A percentile compares a stretch with the other conserved stretches of the same genome.
phyloP scores from a whole-genome alignment of 805 yeast species.

The Yamadazyma insecticola region DNA sequence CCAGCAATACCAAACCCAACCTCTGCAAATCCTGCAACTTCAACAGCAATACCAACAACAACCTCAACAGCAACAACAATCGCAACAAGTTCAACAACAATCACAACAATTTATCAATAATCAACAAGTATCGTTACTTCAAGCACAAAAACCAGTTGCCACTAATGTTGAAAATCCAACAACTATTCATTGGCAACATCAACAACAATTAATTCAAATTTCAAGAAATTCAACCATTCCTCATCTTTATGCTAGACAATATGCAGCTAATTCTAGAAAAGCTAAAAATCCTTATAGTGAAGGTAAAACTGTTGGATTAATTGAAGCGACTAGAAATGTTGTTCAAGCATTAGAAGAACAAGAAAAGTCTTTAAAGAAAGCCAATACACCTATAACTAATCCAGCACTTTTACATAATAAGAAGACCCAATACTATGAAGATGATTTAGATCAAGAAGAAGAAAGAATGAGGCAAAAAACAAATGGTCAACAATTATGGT shows the following conservation, averaged over 20 bases:
- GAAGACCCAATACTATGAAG: slow-evolving; percentile 48
- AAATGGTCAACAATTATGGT: slow-evolving; percentile 83
- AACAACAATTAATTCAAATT: slow-evolving; percentile 63
- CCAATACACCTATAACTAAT: slow-evolving; percentile 29
- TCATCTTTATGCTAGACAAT: slow-evolving; percentile 80
- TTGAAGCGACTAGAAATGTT: slow-evolving; percentile 39
- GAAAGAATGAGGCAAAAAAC: slow-evolving; percentile 57
- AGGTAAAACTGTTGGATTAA: slow-evolving; percentile 32
- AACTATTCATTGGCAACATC: slow-evolving; percentile 72
- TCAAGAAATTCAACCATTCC: slow-evolving; percentile 64
- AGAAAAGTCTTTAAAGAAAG: slow-evolving; percentile 27
- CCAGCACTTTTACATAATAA: slow-evolving; percentile 40
- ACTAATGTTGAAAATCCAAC: slow-evolving; percentile 33
- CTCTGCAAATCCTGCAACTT: slow-evolving; percentile 17
- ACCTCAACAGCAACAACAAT: slow-evolving; percentile 17
- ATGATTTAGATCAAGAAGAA: slow-evolving; percentile 46
- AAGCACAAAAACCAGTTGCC: slow-evolving; percentile 17
- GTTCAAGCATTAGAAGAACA: slow-evolving; percentile 38
- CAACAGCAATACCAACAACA: slow-evolving; percentile 18
- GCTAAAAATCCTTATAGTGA: slow-evolving; percentile 33
- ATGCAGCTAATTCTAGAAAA: slow-evolving; percentile 64
- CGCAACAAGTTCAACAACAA: slow-evolving; percentile 4
- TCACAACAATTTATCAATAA: too few species aligned
- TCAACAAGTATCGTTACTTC: too few species aligned
- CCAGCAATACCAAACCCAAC: slow-evolving; percentile 17